Percentiles rank a stretch among this genome's conserved stretches.
These are phyloP conservation scores for Aureobasidium melanogenum DNA, from an alignment of 2,329 filamentous ascomycete genomes.

Conservation along the genomic window DNA sequence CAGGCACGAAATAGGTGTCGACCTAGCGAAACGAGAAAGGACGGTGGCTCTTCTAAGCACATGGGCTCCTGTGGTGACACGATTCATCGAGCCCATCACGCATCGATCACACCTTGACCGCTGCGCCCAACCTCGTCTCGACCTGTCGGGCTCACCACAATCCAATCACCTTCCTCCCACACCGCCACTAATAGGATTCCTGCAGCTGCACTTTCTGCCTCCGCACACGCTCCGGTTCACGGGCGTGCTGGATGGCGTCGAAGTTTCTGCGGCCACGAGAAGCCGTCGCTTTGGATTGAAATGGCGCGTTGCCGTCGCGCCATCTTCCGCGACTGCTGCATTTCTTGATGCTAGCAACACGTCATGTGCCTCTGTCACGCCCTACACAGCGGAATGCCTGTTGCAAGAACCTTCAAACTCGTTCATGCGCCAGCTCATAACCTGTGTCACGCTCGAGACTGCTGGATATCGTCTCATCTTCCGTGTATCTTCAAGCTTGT, in stretches of 20 bases:
- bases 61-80: constrained; percentile 10
- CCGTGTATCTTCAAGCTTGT: neutral
- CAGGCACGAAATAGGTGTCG: neutral
- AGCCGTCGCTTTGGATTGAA: constrained; percentile 6
- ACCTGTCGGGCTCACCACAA: neutral
- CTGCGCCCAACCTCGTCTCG: constrained; percentile 7
- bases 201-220: constrained; percentile 4
- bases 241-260: neutral
- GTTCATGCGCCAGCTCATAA: neutral
- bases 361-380: constrained; percentile 8
- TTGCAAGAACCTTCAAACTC: neutral
- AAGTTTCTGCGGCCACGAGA: constrained; percentile 1
- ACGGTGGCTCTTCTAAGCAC: constrained; percentile 10
- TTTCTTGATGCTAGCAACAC: neutral
- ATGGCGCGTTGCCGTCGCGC: constrained; percentile 6
- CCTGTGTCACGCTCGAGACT: neutral
- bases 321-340: constrained; percentile 1
- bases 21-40: neutral
- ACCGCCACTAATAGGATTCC: constrained; percentile 4
- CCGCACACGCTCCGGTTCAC: neutral
- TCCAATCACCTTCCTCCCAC: neutral
- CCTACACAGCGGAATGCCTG: neutral
- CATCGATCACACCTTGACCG: constrained; percentile 11
- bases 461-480: neutral
- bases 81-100: constrained; percentile 9